Evolutionary conservation across 1,284 basidiomycete species (phyloP).

Genomic region (Paramarasmius palmivorus): DNA sequence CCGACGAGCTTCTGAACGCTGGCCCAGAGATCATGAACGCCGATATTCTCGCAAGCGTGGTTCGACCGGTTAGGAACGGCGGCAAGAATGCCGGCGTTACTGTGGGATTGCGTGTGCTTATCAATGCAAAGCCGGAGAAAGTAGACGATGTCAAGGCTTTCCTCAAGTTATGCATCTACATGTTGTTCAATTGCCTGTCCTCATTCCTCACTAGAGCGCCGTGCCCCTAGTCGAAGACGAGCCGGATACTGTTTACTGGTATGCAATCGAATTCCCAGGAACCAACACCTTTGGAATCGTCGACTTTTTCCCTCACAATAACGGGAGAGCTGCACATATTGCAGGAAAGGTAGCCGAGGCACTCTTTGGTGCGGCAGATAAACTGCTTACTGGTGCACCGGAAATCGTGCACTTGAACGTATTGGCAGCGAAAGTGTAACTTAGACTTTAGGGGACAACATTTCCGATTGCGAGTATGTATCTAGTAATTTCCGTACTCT

Average conservation of each 20-base stretch:
- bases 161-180: conserved; percentile 30
- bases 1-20: conserved; percentile 28
- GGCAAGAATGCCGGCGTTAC: conserved; percentile 29
- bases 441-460: neutral
- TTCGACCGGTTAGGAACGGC: conserved; percentile 18
- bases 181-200: neutral
- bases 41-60: conserved; percentile 35
- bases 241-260: conserved; percentile 37
- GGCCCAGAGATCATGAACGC: conserved; percentile 29
- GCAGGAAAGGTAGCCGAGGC: conserved; percentile 36
- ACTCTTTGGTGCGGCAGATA: conserved; percentile 34
- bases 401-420: conserved; percentile 35
- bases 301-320: conserved; percentile 37
- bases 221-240: conserved; percentile 36
- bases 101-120: conserved; percentile 33
- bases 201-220: conserved; percentile 25
- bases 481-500: no score
- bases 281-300: conserved; percentile 40
- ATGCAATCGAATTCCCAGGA: conserved; percentile 37
- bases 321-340: conserved; percentile 35
- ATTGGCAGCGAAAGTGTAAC: conserved; percentile 32
- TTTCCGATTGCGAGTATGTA: no score
- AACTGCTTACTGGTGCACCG: conserved; percentile 30
- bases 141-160: conserved; percentile 35
- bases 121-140: conserved; percentile 38